phyloP scores from a whole-genome alignment of 257 asterid genomes.

The Ophiorrhiza pumila region DNA sequence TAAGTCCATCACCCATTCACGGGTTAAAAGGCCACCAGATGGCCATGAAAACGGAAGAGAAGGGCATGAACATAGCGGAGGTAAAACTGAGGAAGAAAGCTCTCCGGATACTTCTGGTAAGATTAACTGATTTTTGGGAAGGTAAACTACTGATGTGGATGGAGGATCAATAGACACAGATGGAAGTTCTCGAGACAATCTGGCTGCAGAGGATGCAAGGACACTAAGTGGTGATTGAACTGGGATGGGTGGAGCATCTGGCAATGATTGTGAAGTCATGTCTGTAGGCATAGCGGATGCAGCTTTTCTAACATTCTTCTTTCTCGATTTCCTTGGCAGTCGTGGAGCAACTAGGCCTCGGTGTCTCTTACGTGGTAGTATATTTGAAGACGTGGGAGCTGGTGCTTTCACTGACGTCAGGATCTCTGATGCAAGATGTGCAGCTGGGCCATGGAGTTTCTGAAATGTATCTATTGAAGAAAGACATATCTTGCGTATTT shows the following conservation, averaged over 20 bases:
- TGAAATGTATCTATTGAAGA: slow-evolving; percentile 8
- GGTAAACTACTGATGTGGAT: slow-evolving; percentile 9
- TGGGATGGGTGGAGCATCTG: background rate
- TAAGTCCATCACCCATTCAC: slow-evolving; percentile 63
- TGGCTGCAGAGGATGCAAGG: slow-evolving; percentile 1
- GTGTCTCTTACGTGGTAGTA: slow-evolving; percentile 11
- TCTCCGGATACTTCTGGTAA: slow-evolving; percentile 8
- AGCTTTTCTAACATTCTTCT: slow-evolving; percentile 1
- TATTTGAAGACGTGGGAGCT: slow-evolving; percentile 2
- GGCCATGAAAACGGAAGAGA: slow-evolving; percentile 74
- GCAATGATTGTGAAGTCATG: background rate
- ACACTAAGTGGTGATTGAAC: slow-evolving; percentile 8
- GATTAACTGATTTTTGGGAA: background rate
- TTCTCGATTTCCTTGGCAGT: slow-evolving; percentile 18
- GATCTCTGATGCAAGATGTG: slow-evolving; percentile 11
- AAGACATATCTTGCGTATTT: slow-evolving; percentile 14
- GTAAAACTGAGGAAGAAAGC: slow-evolving; percentile 18
- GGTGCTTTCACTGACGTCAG: slow-evolving; percentile 3
- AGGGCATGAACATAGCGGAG: slow-evolving; percentile 11
- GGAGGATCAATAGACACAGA: slow-evolving; percentile 10
- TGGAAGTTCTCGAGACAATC: slow-evolving; percentile 10
- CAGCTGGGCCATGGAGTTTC: slow-evolving; percentile 14
- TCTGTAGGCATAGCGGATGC: slow-evolving; percentile 4
- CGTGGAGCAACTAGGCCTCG: slow-evolving; percentile 21
- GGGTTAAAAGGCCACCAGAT: slow-evolving; percentile 47